A percentile compares a stretch with the other conserved stretches of the same genome.
phyloP scores from a whole-genome alignment of 768 basidiomycete species.

The Agaricus subrufescens region DNA sequence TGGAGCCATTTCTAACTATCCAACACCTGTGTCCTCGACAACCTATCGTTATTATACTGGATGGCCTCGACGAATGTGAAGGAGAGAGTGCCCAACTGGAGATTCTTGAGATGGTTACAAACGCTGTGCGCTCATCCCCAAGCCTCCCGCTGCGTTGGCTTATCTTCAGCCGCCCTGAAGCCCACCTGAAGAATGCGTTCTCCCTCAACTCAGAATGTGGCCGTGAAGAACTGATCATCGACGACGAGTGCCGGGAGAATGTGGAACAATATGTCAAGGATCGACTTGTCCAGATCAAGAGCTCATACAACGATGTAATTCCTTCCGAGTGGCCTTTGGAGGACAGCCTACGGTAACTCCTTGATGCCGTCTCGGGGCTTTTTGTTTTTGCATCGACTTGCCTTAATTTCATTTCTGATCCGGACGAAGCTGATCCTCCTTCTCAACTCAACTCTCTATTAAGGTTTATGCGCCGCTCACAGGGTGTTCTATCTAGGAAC shows the following conservation, averaged over 20 bases:
- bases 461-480: not conserved
- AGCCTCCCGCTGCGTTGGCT: not conserved
- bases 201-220: not conserved
- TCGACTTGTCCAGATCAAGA: too few species aligned
- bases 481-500: not conserved
- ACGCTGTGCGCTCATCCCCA: not conserved
- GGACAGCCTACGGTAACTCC: not conserved
- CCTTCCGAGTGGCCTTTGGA: not conserved
- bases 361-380: not conserved
- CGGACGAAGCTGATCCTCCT: not conserved
- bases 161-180: not conserved
- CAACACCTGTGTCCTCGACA: not conserved
- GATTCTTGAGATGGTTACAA: not conserved
- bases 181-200: not conserved
- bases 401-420: not conserved
- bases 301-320: not conserved
- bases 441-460: not conserved
- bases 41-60: not conserved
- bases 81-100: not conserved
- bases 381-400: not conserved
- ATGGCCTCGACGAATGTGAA: slow-evolving; percentile 6
- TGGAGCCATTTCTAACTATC: not conserved
- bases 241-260: not conserved
- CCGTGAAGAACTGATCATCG: not conserved
- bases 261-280: not conserved